phyloP scores from a whole-genome alignment of 2,329 filamentous ascomycete genomes.

The Akanthomyces dipterigenus region DNA sequence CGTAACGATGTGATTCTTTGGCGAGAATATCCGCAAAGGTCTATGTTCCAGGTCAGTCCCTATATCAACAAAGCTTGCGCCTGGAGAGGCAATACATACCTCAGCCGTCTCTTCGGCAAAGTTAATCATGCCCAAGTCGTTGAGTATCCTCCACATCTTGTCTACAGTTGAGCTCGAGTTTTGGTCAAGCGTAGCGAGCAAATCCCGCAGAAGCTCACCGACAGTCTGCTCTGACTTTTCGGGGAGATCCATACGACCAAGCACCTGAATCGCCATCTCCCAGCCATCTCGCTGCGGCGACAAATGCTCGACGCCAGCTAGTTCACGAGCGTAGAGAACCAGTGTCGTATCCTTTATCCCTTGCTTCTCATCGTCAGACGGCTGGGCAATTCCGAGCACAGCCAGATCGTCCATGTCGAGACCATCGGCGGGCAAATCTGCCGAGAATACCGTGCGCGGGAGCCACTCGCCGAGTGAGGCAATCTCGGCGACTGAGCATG shows the following conservation, averaged over 20 bases:
- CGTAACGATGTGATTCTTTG: slow-evolving; percentile 68
- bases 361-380: slow-evolving; percentile 51
- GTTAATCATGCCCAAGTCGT: slow-evolving; percentile 67
- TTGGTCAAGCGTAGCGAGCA: slow-evolving; percentile 56
- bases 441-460: slow-evolving; percentile 33
- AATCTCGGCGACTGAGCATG: slow-evolving; percentile 73
- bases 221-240: slow-evolving; percentile 68
- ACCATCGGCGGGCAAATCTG: slow-evolving; percentile 52
- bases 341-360: slow-evolving; percentile 76
- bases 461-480: slow-evolving; percentile 82
- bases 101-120: slow-evolving; percentile 78
- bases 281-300: slow-evolving; percentile 61
- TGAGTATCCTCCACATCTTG: slow-evolving; percentile 72
- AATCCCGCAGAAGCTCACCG: slow-evolving; percentile 59
- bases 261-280: slow-evolving; percentile 79
- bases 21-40: slow-evolving; percentile 76
- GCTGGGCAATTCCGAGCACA: slow-evolving; percentile 62
- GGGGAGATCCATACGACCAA: slow-evolving; percentile 72
- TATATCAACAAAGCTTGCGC: slow-evolving; percentile 21
- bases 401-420: slow-evolving; percentile 81
- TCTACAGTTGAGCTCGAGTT: slow-evolving; percentile 68
- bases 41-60: slow-evolving; percentile 38
- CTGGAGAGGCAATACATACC: slow-evolving; percentile 38
- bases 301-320: slow-evolving; percentile 51
- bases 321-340: slow-evolving; percentile 63